Conservation (phyloP, 2,329 filamentous ascomycete species). For the Aspergillus melleus region DNA sequence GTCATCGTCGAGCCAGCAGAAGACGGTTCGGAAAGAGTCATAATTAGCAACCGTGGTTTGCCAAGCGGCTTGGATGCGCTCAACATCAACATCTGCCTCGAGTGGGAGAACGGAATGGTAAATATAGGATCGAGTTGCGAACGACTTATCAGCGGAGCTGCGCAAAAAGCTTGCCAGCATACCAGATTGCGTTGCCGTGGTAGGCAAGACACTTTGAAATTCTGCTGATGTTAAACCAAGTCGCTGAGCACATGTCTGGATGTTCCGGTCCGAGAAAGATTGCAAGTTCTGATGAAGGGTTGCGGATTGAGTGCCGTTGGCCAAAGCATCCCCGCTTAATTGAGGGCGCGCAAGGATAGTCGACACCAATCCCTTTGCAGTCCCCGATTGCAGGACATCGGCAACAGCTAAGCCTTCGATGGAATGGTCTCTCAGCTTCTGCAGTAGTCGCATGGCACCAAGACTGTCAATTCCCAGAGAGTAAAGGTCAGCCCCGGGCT, state of each 20-base stretch:
- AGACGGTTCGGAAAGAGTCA: constrained; percentile 34
- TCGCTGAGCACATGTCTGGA: constrained; percentile 17
- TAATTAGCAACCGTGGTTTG: constrained; percentile 26
- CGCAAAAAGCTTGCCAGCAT: constrained; percentile 36
- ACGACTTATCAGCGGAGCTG: constrained; percentile 16
- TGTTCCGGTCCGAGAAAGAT: constrained; percentile 22
- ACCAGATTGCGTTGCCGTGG: constrained; percentile 37
- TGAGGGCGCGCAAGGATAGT: constrained; percentile 10
- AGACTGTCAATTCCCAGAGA: constrained; percentile 38
- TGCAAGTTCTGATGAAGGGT: constrained; percentile 7
- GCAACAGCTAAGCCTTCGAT: constrained; percentile 25
- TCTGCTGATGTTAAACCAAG: constrained; percentile 15
- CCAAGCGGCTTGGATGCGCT: constrained; percentile 26
- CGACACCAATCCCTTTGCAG: constrained; percentile 25
- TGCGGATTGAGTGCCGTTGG: neutral
- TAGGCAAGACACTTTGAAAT: constrained; percentile 32
- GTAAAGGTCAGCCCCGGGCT: constrained; percentile 19
- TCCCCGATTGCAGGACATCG: constrained; percentile 31
- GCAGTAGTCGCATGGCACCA: constrained; percentile 35
- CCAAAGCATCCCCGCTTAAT: neutral
- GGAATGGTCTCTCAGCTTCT: constrained; percentile 28
- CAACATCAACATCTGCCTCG: constrained; percentile 19
- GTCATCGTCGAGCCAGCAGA: constrained; percentile 34
- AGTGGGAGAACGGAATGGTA: constrained; percentile 32
- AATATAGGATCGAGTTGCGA: constrained; percentile 29